phyloP scores from a whole-genome alignment of 108 stramenopile genomes.

The Discostella pseudostelligera region DNA sequence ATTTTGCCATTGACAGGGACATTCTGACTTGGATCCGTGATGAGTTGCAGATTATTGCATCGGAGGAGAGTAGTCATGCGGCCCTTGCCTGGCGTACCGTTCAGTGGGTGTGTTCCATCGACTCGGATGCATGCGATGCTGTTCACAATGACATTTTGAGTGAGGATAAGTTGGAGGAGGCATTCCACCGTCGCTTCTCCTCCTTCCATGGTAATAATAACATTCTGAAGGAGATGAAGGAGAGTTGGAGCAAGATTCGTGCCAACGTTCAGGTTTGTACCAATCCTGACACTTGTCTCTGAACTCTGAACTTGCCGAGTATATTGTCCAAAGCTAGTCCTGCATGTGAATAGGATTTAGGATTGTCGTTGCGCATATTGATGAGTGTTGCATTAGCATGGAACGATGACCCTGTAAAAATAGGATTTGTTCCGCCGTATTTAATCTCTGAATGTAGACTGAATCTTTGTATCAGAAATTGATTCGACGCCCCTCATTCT shows the following conservation, averaged over 20 bases:
- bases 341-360: too few species aligned
- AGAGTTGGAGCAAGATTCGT: constrained; percentile 7
- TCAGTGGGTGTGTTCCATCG: constrained; percentile 48
- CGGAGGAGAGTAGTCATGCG: constrained; percentile 53
- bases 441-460: too few species aligned
- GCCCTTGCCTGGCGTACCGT: constrained; percentile 59
- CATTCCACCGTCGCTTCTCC: constrained; percentile 9
- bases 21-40: constrained; percentile 28
- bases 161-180: constrained; percentile 17
- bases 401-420: too few species aligned
- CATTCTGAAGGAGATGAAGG: neutral
- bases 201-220: neutral
- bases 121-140: constrained; percentile 45
- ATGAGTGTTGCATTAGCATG: too few species aligned
- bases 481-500: too few species aligned
- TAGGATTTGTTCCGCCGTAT: too few species aligned
- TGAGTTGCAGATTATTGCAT: constrained; percentile 42
- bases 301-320: too few species aligned
- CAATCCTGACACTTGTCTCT: too few species aligned
- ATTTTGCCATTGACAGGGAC: constrained; percentile 19
- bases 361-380: too few species aligned
- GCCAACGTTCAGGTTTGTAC: neutral
- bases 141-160: constrained; percentile 35
- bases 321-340: too few species aligned
- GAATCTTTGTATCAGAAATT: too few species aligned